These are phyloP conservation scores for Colletotrichum limetticola DNA, from an alignment of 2,329 filamentous ascomycete species.

Conservation along the genomic window DNA sequence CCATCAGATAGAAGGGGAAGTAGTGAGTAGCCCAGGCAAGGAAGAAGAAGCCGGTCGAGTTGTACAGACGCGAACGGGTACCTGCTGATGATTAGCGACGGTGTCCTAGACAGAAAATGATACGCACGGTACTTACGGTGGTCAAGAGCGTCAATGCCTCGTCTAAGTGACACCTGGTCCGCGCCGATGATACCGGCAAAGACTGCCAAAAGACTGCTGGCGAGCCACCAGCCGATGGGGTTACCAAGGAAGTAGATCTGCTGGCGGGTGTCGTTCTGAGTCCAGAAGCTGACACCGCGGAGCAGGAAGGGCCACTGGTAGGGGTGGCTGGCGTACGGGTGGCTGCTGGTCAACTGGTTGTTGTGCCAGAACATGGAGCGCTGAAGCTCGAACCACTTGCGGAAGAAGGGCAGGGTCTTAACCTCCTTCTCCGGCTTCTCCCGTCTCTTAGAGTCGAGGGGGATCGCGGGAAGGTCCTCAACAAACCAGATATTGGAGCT, in stretches of 20 bases:
- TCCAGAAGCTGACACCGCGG: conserved; percentile 99
- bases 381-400: conserved; percentile 96
- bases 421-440: conserved; percentile 81
- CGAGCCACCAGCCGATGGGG: conserved; percentile 96
- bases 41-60: conserved; percentile 99
- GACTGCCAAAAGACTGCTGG: conserved; percentile 90
- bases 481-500: conserved; percentile 95
- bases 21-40: conserved; percentile 98
- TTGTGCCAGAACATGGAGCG: conserved; percentile 99
- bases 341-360: conserved; percentile 95
- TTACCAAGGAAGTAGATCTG: conserved; percentile 99
- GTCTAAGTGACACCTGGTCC: conserved; percentile 91
- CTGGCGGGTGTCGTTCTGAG: conserved; percentile 90
- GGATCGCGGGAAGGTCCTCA: conserved; percentile 87
- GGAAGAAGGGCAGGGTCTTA: conserved; percentile 87
- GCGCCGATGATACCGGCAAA: conserved; percentile 92
- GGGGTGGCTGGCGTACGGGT: conserved; percentile 94
- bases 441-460: conserved; percentile 77
- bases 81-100: conserved; percentile 61
- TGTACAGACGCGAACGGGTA: conserved; percentile 93
- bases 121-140: conserved; percentile 74
- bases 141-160: conserved; percentile 93
- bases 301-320: conserved; percentile 99
- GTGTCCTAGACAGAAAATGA: background rate
- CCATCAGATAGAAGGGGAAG: conserved; percentile 98